Evolutionary conservation across 2,329 filamentous ascomycete genomes (phyloP).

Genomic region (Penicillium sp.): DNA sequence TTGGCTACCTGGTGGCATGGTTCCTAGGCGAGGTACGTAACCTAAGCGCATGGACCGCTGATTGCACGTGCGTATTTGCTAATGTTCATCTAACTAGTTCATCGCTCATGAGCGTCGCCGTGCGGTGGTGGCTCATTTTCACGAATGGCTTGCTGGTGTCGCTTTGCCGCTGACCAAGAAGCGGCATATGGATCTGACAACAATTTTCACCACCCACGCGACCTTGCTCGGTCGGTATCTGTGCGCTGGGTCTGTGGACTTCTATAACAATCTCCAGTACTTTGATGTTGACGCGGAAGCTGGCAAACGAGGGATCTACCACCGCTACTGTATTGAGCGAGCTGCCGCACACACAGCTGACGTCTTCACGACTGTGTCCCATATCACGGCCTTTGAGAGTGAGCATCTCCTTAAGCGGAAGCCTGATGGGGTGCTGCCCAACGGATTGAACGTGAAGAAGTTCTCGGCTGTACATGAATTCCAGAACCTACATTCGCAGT

Average conservation of each 20-base stretch:
- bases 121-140: constrained; percentile 94
- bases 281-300: constrained; percentile 96
- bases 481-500: constrained; percentile 91
- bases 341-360: constrained; percentile 84
- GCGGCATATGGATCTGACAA: constrained; percentile 89
- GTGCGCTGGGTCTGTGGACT: constrained; percentile 93
- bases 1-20: constrained; percentile 95
- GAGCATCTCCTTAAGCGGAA: constrained; percentile 96
- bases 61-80: no score
- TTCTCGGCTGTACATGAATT: constrained; percentile 98
- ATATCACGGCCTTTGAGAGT: constrained; percentile 96
- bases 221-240: constrained; percentile 91
- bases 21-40: constrained; percentile 81
- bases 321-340: constrained; percentile 95
- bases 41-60: background rate
- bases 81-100: constrained; percentile 63
- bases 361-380: constrained; percentile 96
- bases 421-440: constrained; percentile 90
- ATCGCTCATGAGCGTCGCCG: constrained; percentile 84
- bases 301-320: constrained; percentile 95
- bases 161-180: constrained; percentile 85
- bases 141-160: constrained; percentile 95
- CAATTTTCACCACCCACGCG: constrained; percentile 96
- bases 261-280: constrained; percentile 96
- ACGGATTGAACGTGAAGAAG: constrained; percentile 95